phyloP scores from a whole-genome alignment of 257 asterid genomes.

The Agastache rugosa region DNA sequence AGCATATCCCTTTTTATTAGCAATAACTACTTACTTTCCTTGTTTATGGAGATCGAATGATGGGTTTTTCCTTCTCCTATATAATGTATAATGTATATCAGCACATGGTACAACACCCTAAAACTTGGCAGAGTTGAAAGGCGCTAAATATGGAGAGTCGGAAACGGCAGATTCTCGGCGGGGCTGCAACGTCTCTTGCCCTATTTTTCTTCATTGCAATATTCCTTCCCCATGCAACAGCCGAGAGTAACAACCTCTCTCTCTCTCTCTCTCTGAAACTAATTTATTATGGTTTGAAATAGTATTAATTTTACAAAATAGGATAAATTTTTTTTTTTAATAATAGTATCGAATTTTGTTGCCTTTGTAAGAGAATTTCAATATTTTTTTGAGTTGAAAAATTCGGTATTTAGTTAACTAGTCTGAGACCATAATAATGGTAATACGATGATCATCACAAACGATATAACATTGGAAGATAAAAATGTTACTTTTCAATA shows the following conservation, averaged over 20 bases:
- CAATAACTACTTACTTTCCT: neutral
- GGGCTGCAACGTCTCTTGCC: conserved; percentile 10
- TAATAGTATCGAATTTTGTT: no score
- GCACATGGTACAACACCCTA: conserved; percentile 11
- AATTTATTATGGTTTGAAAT: no score
- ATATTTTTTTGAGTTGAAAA: no score
- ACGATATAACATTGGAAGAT: no score
- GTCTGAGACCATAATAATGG: no score
- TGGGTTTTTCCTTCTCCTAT: conserved; percentile 16
- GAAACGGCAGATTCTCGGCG: conserved; percentile 15
- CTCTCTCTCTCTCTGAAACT: neutral
- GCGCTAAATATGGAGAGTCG: conserved; percentile 35
- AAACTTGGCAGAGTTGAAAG: neutral
- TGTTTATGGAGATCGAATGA: conserved; percentile 28
- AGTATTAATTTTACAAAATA: no score
- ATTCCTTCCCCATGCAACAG: conserved; percentile 34
- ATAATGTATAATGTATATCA: neutral
- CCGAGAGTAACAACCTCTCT: conserved; percentile 44
- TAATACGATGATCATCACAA: no score
- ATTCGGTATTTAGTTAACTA: no score
- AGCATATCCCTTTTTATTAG: conserved; percentile 43
- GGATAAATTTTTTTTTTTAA: no score
- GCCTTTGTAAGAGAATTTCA: no score
- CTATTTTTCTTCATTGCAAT: conserved; percentile 33
- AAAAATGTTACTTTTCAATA: no score